Conservation (phyloP, 2,329 filamentous ascomycete genomes). For the Nemania sp. region DNA sequence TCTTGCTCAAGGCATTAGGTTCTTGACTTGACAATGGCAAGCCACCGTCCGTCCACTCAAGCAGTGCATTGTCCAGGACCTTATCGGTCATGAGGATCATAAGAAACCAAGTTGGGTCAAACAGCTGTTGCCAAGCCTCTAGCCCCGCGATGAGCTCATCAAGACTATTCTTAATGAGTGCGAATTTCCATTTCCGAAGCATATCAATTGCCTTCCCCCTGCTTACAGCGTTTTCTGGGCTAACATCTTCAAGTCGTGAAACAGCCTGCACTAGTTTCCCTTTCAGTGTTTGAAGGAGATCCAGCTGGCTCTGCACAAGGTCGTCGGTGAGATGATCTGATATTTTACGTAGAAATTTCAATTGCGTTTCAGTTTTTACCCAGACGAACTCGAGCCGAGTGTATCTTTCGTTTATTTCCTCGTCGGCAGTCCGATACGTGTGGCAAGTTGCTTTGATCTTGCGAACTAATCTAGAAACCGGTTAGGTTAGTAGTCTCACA, state of each 20-base stretch:
- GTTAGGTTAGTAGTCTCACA: background rate
- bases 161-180: constrained; percentile 24
- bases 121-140: constrained; percentile 26
- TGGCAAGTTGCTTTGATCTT: constrained; percentile 25
- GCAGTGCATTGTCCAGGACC: constrained; percentile 17
- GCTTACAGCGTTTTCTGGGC: background rate
- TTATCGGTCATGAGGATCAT: constrained; percentile 26
- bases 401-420: constrained; percentile 19
- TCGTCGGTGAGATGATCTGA: constrained; percentile 26
- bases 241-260: constrained; percentile 17
- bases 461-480: constrained; percentile 6
- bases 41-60: background rate
- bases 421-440: constrained; percentile 16
- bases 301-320: constrained; percentile 23
- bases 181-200: constrained; percentile 27
- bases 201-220: constrained; percentile 10
- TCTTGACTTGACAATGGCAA: background rate
- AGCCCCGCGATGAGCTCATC: constrained; percentile 27
- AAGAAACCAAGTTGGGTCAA: constrained; percentile 31
- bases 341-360: constrained; percentile 25
- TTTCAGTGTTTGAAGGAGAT: constrained; percentile 24
- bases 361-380: constrained; percentile 25
- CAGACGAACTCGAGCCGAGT: constrained; percentile 18
- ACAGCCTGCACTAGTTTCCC: constrained; percentile 18
- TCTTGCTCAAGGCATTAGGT: constrained; percentile 10